Evolutionary conservation across 108 stramenopile genomes (phyloP).

Genomic region (Nitzschia sp.): DNA sequence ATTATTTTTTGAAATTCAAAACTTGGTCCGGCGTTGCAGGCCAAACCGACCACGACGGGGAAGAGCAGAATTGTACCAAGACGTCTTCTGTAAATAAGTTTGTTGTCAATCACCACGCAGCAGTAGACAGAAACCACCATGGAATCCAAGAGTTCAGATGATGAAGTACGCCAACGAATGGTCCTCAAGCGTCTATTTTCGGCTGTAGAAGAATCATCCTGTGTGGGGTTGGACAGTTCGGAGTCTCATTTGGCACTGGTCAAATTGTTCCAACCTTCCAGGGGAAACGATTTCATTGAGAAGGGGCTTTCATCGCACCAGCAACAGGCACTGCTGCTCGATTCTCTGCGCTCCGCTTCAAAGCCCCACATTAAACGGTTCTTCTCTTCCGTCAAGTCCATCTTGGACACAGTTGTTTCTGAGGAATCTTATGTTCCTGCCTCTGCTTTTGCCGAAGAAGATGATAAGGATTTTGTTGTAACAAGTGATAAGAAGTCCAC

Average conservation of each 20-base stretch:
- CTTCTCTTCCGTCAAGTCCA: slow-evolving; percentile 34
- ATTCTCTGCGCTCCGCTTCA: slow-evolving; percentile 20
- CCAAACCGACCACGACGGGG: too few species aligned
- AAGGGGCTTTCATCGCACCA: slow-evolving; percentile 26
- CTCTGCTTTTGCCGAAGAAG: slow-evolving; percentile 22
- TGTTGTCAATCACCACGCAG: too few species aligned
- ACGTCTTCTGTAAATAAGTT: too few species aligned
- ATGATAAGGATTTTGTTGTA: slow-evolving; percentile 8
- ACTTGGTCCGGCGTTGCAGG: too few species aligned
- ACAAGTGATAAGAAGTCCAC: slow-evolving; percentile 30
- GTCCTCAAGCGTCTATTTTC: too few species aligned
- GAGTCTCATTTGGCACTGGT: not conserved
- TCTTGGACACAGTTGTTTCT: slow-evolving; percentile 29
- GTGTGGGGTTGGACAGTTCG: too few species aligned
- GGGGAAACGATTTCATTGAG: slow-evolving; percentile 10
- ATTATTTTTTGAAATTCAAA: too few species aligned
- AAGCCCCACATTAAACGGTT: slow-evolving; percentile 43
- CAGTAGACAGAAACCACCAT: too few species aligned
- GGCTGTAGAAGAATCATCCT: too few species aligned
- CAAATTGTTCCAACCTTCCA: slow-evolving; percentile 12
- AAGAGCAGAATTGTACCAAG: too few species aligned
- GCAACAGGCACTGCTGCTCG: slow-evolving; percentile 25
- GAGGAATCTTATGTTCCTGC: slow-evolving; percentile 43
- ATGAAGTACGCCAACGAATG: too few species aligned
- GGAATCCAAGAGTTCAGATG: too few species aligned